Conservation (phyloP, 2,329 filamentous ascomycete species). For the Pseudogymnoascus sp. region DNA sequence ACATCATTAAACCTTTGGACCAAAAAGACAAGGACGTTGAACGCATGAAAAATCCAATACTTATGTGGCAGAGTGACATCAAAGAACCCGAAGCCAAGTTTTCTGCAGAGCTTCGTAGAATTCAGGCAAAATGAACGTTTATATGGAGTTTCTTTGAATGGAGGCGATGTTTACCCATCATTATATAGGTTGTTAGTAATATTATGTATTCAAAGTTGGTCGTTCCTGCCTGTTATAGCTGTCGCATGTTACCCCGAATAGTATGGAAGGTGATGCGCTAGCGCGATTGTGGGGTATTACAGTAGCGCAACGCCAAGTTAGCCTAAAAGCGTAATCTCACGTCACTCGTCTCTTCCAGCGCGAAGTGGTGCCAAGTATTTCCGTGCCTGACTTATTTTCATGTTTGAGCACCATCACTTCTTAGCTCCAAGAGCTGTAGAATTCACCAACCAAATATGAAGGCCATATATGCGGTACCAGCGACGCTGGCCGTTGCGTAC, state of each 20-base stretch:
- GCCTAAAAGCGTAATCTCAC: conserved; percentile 6
- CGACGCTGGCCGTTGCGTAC: conserved; percentile 52
- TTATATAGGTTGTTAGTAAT: not conserved
- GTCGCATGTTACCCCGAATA: not conserved
- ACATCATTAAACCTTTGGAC: not conserved
- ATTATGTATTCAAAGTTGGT: not conserved
- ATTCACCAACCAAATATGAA: conserved; percentile 38
- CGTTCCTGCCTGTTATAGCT: not conserved
- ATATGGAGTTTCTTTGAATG: not conserved
- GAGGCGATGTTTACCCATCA: not conserved
- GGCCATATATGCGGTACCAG: conserved; percentile 47
- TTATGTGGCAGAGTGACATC: not conserved
- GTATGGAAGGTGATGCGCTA: not conserved
- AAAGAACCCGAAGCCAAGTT: not conserved
- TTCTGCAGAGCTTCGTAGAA: not conserved
- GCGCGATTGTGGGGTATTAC: not conserved
- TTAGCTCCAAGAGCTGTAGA: conserved; percentile 7
- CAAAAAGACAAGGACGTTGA: not conserved
- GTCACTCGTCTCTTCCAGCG: not conserved
- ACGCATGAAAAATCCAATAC: not conserved
- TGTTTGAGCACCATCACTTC: conserved; percentile 1
- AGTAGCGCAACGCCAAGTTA: not conserved
- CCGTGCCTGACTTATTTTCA: not conserved
- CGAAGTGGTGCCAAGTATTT: not conserved
- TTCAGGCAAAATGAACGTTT: not conserved